phyloP scores from a whole-genome alignment of 2,329 filamentous ascomycete species.

The Fusarium phyllophilum region DNA sequence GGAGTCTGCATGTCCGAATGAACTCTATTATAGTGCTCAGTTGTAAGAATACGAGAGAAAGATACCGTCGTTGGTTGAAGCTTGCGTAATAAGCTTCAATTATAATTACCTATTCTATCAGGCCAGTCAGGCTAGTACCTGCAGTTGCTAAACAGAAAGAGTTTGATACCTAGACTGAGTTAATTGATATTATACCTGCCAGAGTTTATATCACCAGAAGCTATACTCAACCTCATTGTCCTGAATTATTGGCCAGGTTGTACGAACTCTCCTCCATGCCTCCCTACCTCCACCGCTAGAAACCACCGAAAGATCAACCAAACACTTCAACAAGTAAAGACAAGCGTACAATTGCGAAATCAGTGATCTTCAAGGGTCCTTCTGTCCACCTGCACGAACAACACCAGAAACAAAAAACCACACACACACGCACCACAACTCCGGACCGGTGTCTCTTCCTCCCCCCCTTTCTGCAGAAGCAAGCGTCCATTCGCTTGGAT shows the following conservation, averaged over 20 bases:
- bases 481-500: conserved; percentile 28
- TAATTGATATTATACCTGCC: background rate
- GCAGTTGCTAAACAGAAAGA: background rate
- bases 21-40: conserved; percentile 2
- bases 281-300: conserved; percentile 15
- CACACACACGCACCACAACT: background rate
- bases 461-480: background rate
- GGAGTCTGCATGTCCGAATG: conserved; percentile 1
- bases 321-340: background rate
- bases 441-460: conserved; percentile 24
- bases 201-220: background rate
- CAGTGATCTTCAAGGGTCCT: conserved; percentile 28
- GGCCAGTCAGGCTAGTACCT: background rate
- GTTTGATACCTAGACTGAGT: background rate
- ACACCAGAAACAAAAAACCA: background rate
- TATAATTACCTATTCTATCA: background rate
- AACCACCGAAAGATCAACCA: background rate
- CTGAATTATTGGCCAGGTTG: background rate
- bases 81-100: conserved; percentile 1
- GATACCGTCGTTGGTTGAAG: background rate
- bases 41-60: background rate
- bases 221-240: background rate
- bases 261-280: background rate
- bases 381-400: conserved; percentile 11
- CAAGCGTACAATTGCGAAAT: conserved; percentile 7